A percentile compares a stretch with the other conserved stretches of the same genome.
Evolutionary conservation across 2,329 filamentous ascomycete species (phyloP).

Genomic region (Aspergillus pseudonomiae): DNA sequence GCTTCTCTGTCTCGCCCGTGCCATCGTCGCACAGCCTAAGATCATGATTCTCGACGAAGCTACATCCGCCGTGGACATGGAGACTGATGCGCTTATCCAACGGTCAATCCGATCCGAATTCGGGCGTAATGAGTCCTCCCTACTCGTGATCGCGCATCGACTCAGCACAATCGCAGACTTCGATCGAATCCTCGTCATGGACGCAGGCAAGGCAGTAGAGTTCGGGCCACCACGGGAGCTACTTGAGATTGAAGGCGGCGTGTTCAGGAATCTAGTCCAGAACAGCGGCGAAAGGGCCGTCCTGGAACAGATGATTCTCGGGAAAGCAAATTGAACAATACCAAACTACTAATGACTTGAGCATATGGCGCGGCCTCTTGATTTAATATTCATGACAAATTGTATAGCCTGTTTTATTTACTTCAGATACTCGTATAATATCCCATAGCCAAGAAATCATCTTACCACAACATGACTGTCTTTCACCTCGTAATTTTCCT

Average conservation of each 20-base stretch:
- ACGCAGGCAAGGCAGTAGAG: constrained; percentile 68
- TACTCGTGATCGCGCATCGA: constrained; percentile 63
- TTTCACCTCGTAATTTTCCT: not conserved
- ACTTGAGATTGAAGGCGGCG: constrained; percentile 53
- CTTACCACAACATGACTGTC: not conserved
- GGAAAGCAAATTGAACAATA: constrained; percentile 4
- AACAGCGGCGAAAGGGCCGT: constrained; percentile 33
- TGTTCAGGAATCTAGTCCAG: constrained; percentile 62
- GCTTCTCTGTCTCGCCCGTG: constrained; percentile 31
- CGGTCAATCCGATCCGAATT: constrained; percentile 73
- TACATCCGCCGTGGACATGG: constrained; percentile 77
- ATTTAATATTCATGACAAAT: not conserved
- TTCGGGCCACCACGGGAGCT: constrained; percentile 67
- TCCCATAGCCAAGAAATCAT: not conserved
- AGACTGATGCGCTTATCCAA: constrained; percentile 74
- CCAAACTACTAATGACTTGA: not conserved
- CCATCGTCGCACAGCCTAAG: constrained; percentile 70
- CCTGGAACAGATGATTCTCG: constrained; percentile 24
- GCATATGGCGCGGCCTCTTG: not conserved
- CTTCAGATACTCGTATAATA: not conserved
- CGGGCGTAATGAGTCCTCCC: constrained; percentile 57
- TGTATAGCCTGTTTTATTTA: not conserved
- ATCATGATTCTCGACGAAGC: constrained; percentile 82
- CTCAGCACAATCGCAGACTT: constrained; percentile 71
- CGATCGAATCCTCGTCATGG: constrained; percentile 72